Base-by-base conservation (phyloP, 2,329 filamentous ascomycete species). In the Spiromastix sp. region DNA sequence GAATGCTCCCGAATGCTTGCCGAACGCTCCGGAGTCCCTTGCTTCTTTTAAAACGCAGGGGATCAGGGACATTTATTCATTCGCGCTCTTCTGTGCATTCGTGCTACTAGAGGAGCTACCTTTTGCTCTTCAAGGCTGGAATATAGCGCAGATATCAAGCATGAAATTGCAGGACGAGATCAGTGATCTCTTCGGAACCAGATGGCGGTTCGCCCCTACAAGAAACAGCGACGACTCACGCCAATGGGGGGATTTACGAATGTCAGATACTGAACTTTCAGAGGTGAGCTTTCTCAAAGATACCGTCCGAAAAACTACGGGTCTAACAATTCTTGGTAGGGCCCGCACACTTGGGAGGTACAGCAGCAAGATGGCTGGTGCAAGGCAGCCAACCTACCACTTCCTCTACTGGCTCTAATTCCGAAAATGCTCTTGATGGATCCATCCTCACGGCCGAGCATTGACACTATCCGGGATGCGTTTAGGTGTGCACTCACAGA, bases 131-230 rank as follows among this genome's bases (percentile, higher is more conserved):
- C 22, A 25, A 25, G 22, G 5, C 22, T 25, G 22, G 22, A 25
- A 10, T 10, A 12, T 25, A 25, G 10, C 12, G 17, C 13, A 22
- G 31, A 33, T 33, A n/a, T 33, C 31, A 12, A 33, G 19, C 15
- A n/a, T 33, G 31, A 33, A 33, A 19, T 33, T 33, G 12, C 12
- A 33, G 31, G 31, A 33, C 19, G 15, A 22, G 16, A 19, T 33
- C 15, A 18, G 13, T 10, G 31, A 19, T n/a, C 31, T 33, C 19
- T 18, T 33, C 20, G 15, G n/a, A 24, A 12, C 15, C 12, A 33
- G 24, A 20, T 33, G 15, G 31, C 20, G 31, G 24, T 15, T 33
- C n/a, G 13, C 12, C 17, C 13, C 16, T 5, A 19, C 16, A n/a
- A 22, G 13, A 33, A n/a, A 22, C n/a, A 12, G 31, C n/a, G 13